These are phyloP conservation scores for Hibiscus trionum DNA, from an alignment of 345 rosid genomes.

Conservation along the genomic window DNA sequence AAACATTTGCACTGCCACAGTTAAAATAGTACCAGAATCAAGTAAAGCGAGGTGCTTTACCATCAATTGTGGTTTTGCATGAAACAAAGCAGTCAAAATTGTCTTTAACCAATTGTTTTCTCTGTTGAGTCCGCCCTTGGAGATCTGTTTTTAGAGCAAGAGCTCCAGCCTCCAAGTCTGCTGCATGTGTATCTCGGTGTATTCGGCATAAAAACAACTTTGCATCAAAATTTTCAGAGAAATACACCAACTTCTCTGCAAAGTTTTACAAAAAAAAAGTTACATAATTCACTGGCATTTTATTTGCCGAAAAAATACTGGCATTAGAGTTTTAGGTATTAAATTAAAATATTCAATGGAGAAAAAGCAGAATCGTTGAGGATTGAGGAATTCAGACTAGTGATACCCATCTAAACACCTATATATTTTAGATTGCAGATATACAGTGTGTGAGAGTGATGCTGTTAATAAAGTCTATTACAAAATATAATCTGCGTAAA, in stretches of 20 bases:
- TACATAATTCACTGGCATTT: neutral
- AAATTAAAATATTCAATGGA: conserved; percentile 8
- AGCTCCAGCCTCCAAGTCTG: conserved; percentile 89
- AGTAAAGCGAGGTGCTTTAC: conserved; percentile 27
- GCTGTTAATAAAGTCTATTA: neutral
- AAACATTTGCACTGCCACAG: neutral
- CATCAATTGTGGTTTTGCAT: conserved; percentile 98
- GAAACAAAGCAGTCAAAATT: conserved; percentile 99
- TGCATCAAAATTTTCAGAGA: conserved; percentile 81
- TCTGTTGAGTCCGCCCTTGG: conserved; percentile 81
- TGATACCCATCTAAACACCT: neutral
- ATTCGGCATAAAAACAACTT: conserved; percentile 88
- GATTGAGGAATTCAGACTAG: neutral
- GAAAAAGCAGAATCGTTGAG: neutral
- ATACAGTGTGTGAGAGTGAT: neutral
- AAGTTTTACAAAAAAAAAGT: neutral
- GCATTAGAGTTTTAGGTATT: neutral
- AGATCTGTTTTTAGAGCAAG: conserved; percentile 92
- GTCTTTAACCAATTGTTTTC: conserved; percentile 91
- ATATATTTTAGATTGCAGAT: neutral
- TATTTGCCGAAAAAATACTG: neutral
- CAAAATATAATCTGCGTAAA: conserved; percentile 8
- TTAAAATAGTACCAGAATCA: conserved; percentile 9
- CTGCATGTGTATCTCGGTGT: conserved; percentile 71
- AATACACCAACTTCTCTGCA: conserved; percentile 88